Conservation (phyloP, 768 basidiomycete species). For the Kondoa subrosea region DNA sequence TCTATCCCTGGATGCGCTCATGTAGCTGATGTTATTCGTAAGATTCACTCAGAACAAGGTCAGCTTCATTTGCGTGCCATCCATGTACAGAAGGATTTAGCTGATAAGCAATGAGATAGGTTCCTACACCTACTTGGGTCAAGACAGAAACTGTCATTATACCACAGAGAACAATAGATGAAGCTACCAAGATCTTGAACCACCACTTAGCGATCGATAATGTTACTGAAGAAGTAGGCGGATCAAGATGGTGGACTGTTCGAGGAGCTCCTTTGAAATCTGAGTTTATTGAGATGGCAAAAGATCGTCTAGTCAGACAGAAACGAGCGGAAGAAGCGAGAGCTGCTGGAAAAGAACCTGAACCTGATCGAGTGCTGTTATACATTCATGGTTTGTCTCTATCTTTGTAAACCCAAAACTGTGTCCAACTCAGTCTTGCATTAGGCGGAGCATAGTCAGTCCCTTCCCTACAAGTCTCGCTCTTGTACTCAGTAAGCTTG, state of each 20-base stretch:
- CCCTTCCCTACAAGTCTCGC: background rate
- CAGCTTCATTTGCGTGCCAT: too few relatives aligned
- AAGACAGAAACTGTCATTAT: constrained; percentile 27
- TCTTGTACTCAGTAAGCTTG: constrained; percentile 52
- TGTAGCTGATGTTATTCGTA: background rate
- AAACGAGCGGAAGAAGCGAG: background rate
- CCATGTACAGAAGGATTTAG: too few relatives aligned
- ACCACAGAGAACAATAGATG: constrained; percentile 26
- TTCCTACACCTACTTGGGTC: constrained; percentile 32
- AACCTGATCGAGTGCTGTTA: constrained; percentile 24
- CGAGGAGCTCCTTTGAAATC: constrained; percentile 31
- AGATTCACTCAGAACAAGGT: constrained; percentile 20
- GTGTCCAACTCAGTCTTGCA: constrained; percentile 31
- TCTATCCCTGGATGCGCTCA: too few relatives aligned
- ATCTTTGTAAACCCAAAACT: constrained; percentile 32
- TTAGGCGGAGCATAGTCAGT: constrained; percentile 32
- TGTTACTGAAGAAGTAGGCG: constrained; percentile 30
- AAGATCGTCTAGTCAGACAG: constrained; percentile 29
- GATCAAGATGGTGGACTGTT: constrained; percentile 32
- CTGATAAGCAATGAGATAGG: too few relatives aligned
- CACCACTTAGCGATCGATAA: constrained; percentile 29
- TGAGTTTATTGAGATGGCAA: constrained; percentile 36
- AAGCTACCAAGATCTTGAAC: constrained; percentile 28
- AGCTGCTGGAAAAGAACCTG: background rate
- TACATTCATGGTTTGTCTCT: constrained; percentile 35